A percentile compares a stretch with the other conserved stretches of the same genome.
These are phyloP conservation scores for Hebeloma cylindrosporum DNA, from an alignment of 768 basidiomycete genomes.

Conservation along the genomic window DNA sequence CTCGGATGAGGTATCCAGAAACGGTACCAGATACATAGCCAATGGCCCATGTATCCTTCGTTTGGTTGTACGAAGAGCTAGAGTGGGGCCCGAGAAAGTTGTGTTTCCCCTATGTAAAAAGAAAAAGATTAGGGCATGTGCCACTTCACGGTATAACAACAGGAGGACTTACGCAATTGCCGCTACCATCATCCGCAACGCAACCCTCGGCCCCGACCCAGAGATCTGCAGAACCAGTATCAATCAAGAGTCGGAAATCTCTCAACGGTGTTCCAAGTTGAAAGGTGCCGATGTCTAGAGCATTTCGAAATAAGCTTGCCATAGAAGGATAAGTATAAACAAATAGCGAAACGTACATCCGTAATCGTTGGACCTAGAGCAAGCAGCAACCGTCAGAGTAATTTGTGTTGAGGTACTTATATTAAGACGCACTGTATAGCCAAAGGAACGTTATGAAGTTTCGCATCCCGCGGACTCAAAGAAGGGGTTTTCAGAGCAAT, in stretches of 20 bases:
- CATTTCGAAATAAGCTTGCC: conserved; percentile 11
- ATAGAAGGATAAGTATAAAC: not conserved
- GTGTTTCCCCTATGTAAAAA: conserved; percentile 33
- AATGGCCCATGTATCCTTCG: conserved; percentile 48
- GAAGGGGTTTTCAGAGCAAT: not conserved
- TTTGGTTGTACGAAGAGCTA: conserved; percentile 57
- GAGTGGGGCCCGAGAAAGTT: conserved; percentile 53
- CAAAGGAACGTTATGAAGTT: too few species aligned
- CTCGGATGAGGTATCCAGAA: conserved; percentile 53
- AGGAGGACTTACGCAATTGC: conserved; percentile 29
- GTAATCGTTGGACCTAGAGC: conserved; percentile 52
- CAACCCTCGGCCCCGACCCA: conserved; percentile 56
- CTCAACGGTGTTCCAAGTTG: conserved; percentile 47
- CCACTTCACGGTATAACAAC: not conserved
- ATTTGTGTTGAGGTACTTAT: too few species aligned
- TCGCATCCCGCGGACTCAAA: not conserved
- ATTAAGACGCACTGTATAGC: too few species aligned
- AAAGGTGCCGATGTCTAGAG: conserved; percentile 32
- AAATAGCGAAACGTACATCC: conserved; percentile 35
- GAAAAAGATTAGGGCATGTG: not conserved
- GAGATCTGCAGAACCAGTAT: conserved; percentile 62
- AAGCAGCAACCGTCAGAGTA: too few species aligned
- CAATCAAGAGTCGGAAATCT: conserved; percentile 53
- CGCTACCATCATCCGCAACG: conserved; percentile 29
- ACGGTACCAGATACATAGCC: conserved; percentile 57